Evolutionary conservation across 2,329 filamentous ascomycete species (phyloP).

Genomic region (Phialemoniopsis sp.): DNA sequence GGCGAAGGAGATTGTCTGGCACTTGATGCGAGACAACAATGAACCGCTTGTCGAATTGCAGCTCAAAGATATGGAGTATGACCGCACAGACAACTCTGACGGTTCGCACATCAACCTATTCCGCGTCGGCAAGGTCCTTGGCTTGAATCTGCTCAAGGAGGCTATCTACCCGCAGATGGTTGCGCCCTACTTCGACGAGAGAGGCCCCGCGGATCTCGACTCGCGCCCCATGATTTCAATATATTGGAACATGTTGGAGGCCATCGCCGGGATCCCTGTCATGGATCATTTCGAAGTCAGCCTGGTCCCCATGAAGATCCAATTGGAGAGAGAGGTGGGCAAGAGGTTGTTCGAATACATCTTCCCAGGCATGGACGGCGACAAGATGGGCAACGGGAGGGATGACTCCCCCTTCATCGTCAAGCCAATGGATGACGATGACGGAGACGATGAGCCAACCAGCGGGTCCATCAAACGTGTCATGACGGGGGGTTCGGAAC

Average conservation of each 20-base stretch:
- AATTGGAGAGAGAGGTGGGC: constrained; percentile 87
- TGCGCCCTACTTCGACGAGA: constrained; percentile 74
- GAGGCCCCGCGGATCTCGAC: constrained; percentile 37
- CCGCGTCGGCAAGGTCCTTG: constrained; percentile 81
- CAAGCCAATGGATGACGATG: constrained; percentile 25
- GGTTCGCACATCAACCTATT: constrained; percentile 93
- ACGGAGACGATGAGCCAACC: too few relatives aligned
- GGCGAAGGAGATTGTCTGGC: constrained; percentile 96
- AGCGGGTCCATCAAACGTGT: constrained; percentile 18
- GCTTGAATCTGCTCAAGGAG: constrained; percentile 84
- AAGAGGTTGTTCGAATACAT: constrained; percentile 96
- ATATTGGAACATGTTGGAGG: constrained; percentile 97
- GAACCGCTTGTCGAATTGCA: constrained; percentile 92
- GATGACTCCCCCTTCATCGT: constrained; percentile 58
- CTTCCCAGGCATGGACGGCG: constrained; percentile 78
- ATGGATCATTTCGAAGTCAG: constrained; percentile 97
- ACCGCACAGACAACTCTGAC: constrained; percentile 94
- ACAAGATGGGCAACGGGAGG: constrained; percentile 33
- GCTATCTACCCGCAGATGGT: constrained; percentile 97
- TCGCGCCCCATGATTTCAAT: constrained; percentile 83
- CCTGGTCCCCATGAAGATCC: constrained; percentile 87
- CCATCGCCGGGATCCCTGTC: constrained; percentile 94
- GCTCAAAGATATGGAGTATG: constrained; percentile 84
- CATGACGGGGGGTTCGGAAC: constrained; percentile 33
- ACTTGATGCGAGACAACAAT: constrained; percentile 81